Conservation (phyloP, 331 rosid genomes). For the Arachis monticola region DNA sequence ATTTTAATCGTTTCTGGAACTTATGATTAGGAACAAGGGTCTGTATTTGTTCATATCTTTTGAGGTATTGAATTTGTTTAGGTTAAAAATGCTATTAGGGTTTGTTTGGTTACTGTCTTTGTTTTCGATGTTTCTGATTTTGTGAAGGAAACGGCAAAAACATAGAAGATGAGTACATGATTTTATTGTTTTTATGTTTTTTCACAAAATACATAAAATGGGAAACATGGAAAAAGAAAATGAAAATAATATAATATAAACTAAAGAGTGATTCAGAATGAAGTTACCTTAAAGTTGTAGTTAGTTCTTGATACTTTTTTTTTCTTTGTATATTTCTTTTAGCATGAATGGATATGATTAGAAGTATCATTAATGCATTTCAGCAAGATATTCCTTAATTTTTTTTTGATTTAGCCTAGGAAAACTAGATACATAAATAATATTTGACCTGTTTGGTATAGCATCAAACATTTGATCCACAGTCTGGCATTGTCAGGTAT, state of each 20-base stretch:
- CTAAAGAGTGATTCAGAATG: neutral
- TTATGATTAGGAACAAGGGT: conserved; percentile 10
- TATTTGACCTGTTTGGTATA: neutral
- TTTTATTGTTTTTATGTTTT: too few species aligned
- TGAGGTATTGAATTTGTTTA: conserved; percentile 6
- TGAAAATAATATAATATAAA: neutral
- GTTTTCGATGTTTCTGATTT: too few species aligned
- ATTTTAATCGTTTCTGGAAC: conserved; percentile 2
- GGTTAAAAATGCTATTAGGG: neutral
- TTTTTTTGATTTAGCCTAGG: neutral
- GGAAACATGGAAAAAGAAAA: neutral
- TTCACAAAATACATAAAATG: too few species aligned
- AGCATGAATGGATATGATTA: neutral
- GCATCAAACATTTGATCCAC: neutral
- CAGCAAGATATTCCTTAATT: neutral
- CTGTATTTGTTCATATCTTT: neutral
- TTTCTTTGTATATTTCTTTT: neutral
- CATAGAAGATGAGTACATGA: too few species aligned
- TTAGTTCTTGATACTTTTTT: conserved; percentile 13
- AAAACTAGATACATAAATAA: conserved; percentile 19
- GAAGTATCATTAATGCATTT: conserved; percentile 14
- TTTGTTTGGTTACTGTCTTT: too few species aligned
- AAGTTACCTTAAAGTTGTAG: neutral
- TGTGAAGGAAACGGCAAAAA: too few species aligned
- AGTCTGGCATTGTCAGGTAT: neutral